Evolutionary conservation across 495 filamentous ascomycete genomes (phyloP), one percentile per base, ranked within the genome.

Genomic region (Bathelium albidoporum): DNA sequence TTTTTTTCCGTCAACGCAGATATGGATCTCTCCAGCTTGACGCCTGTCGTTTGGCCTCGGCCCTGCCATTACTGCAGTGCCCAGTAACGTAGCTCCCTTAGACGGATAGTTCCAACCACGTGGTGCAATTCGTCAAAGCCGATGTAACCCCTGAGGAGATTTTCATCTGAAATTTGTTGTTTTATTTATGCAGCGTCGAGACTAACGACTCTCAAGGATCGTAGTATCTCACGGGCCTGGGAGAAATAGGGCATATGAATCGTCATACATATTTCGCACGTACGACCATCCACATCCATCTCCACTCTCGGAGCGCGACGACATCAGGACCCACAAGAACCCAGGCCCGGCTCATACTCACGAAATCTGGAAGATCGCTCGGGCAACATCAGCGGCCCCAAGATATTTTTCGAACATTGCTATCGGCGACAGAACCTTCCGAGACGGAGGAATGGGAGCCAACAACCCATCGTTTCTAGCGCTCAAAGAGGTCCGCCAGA

Each of bases 251-350:
- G 49, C 49, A 5, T 55, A 55, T 24, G 49, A 55, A 20, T 55
- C 49, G 12, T 55, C 49, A 55, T 55, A 55, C 24, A 9, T 55
- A 1, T 55, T 55, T 29, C 49, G 49, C 20, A 55, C 49, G 5
- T 55, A 55, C 16, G 49, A 55, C 29, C 49, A 55, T 55, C 49
- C 49, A 9, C 49, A 55, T 55, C 49, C 49, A 11, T 55, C 49
- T 26, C 49, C 49, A 11, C 24, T 55, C 4, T 55, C 49, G 7
- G 49, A 55, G 49, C 49, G 49, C 2, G 49, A 55, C 16, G 49
- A 55, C 20, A 55, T 55, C 5, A 55, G 49, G 16, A 16, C 2
- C 24, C 49, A 55, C 16, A 55, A 55, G 16, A 55, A 55, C 29
- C 49, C 49, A 28, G 49, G 49, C 29, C 49, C 49, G 26, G 49